Conservation (phyloP, 2,329 filamentous ascomycete genomes). For the Aspergillus sp. region DNA sequence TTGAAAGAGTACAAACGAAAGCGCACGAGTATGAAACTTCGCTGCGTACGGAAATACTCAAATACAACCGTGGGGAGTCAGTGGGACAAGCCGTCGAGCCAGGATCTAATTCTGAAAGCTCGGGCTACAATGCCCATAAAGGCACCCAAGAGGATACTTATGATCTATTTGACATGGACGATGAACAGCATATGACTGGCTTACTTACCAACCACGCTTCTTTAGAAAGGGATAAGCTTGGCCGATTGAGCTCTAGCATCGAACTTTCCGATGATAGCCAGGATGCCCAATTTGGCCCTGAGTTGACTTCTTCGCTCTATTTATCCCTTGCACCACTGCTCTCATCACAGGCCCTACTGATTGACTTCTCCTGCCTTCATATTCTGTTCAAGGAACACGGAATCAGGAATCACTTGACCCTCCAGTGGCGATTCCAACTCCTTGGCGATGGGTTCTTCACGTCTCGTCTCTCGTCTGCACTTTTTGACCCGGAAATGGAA, state of each 20-base stretch:
- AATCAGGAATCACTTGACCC: conserved; percentile 60
- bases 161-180: conserved; percentile 30
- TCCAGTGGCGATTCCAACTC: conserved; percentile 75
- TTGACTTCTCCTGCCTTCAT: conserved; percentile 68
- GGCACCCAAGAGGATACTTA: conserved; percentile 17
- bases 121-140: neutral
- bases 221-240: conserved; percentile 22
- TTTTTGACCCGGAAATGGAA: conserved; percentile 77
- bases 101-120: neutral
- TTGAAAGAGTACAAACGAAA: conserved; percentile 55
- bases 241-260: conserved; percentile 19
- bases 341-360: conserved; percentile 62
- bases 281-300: conserved; percentile 26
- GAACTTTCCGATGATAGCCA: conserved; percentile 6
- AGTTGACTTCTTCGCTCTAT: conserved; percentile 46
- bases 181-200: conserved; percentile 15
- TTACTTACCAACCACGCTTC: conserved; percentile 16
- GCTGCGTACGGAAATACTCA: conserved; percentile 32
- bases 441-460: conserved; percentile 79
- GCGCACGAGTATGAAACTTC: conserved; percentile 40
- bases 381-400: conserved; percentile 68
- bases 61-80: conserved; percentile 24
- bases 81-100: conserved; percentile 14
- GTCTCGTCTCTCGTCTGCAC: conserved; percentile 66
- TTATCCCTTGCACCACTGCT: conserved; percentile 71